Conservation (phyloP, 2,329 filamentous ascomycete genomes). For the Ophiostoma sp. region DNA sequence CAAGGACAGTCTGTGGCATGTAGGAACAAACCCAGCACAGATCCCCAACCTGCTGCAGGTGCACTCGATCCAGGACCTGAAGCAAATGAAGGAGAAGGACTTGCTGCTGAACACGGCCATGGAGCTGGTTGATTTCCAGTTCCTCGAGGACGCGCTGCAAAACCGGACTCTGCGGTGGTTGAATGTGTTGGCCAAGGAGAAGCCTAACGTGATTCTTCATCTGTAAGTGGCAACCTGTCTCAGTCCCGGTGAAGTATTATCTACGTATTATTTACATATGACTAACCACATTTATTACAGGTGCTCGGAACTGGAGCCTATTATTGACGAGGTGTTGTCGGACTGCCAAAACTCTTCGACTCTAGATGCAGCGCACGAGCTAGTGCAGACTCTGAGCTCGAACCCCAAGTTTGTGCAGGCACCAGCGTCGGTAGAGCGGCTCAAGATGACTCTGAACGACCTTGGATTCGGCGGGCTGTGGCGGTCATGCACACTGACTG, state of each 20-base stretch:
- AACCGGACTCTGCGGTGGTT: constrained; percentile 56
- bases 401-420: constrained; percentile 48
- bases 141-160: constrained; percentile 58
- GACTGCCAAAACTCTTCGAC: constrained; percentile 58
- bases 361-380: constrained; percentile 54
- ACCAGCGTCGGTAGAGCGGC: constrained; percentile 43
- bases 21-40: constrained; percentile 46
- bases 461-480: constrained; percentile 61
- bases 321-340: constrained; percentile 58
- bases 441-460: constrained; percentile 52
- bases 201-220: constrained; percentile 53
- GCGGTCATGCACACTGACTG: constrained; percentile 50
- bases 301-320: constrained; percentile 50
- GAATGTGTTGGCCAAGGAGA: constrained; percentile 48
- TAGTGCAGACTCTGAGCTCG: constrained; percentile 55
- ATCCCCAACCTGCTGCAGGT: constrained; percentile 39
- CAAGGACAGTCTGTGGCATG: constrained; percentile 58
- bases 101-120: constrained; percentile 59
- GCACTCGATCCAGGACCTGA: constrained; percentile 42
- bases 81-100: constrained; percentile 53
- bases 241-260: background rate
- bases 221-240: constrained; percentile 43
- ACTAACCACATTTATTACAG: constrained; percentile 35
- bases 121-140: constrained; percentile 61
- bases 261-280: background rate